Base-by-base conservation (phyloP, 2,329 filamentous ascomycete genomes). In the Colletotrichum sp. region DNA sequence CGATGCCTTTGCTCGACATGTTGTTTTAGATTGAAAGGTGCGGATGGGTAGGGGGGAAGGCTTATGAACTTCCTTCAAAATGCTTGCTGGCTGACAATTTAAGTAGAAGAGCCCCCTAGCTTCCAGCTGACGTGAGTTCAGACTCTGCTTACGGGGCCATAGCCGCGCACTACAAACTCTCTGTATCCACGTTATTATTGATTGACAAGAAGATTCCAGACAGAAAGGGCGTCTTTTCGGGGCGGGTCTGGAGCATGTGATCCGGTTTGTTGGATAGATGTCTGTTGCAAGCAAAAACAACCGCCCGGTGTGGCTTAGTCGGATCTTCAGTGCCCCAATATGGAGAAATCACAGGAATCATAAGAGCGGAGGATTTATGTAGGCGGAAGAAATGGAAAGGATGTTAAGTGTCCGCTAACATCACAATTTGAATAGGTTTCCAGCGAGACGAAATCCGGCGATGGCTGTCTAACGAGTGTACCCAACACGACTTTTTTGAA, bases 401-500 rank as follows among this genome's bases (percentile, higher is more conserved):
- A 52, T 22, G 10, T 6, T 8, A 22, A 22, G 3, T 13, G 4
- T 22, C 12, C n/a, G 44, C n/a, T 52, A 4, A 52, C 1, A 1
- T 2, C 44, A 52, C n/a, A 3, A 52, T 22, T 52, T 22, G n/a
- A 10, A 22, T 22, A 4, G 44, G 6, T 52, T 22, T 4, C n/a
- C 16, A 52, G 10, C 12, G 10, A 13, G n/a, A 22, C 0, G 10
- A 13, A 52, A 22, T 8, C n/a, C 12, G n/a, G n/a, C 10, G n/a
- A 22, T 8, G 44, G 44, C 44, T 48, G n/a, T 48, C 44, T 44
- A 44, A 48, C n/a, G 44, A 52, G 44, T 22, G 44, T 22, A 52
- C 4, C n/a, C 2, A 0, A 7, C 10, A 6, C 2, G n/a, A 48
- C n/a, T 0, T 10, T 48, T 0, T 5, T 6, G 1, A 13, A n/a